phyloP scores from a whole-genome alignment of 352 stramenopile species.

The Globisporangium rhizosaccharum region DNA sequence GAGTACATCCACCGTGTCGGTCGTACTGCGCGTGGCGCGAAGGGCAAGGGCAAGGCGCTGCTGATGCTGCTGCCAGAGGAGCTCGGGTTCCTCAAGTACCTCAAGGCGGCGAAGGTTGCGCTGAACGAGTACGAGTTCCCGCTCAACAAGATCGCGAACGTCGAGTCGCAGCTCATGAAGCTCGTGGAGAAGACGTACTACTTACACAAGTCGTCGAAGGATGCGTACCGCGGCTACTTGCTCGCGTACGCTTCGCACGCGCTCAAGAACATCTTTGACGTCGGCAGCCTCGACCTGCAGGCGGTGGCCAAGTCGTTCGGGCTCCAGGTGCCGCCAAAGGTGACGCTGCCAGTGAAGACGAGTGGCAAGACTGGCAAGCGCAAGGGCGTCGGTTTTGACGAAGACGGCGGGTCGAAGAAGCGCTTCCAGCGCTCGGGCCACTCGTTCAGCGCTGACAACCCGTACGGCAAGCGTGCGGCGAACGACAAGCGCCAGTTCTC shows the following conservation, averaged over 20 bases:
- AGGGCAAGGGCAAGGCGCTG: constrained; percentile 90
- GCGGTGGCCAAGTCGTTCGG: constrained; percentile 96
- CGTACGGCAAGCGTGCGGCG: constrained; percentile 90
- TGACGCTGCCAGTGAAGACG: constrained; percentile 93
- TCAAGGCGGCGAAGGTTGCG: constrained; percentile 96
- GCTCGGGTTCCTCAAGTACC: constrained; percentile 97
- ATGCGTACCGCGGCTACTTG: constrained; percentile 98
- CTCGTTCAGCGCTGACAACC: constrained; percentile 96
- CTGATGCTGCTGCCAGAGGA: constrained; percentile 98
- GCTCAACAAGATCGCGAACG: constrained; percentile 95
- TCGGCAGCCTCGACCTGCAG: constrained; percentile 95
- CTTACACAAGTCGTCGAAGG: constrained; percentile 95
- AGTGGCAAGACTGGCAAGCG: constrained; percentile 73
- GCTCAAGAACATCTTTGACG: constrained; percentile 98
- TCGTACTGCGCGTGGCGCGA: constrained; percentile 84
- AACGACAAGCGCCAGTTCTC: constrained; percentile 94
- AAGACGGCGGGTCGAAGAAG: constrained; percentile 33
- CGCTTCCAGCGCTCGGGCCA: constrained; percentile 88
- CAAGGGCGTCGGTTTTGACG: constrained; percentile 55
- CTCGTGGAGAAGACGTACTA: constrained; percentile 99
- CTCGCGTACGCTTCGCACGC: constrained; percentile 97
- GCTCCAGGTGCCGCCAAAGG: constrained; percentile 95
- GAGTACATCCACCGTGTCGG: constrained; percentile 97
- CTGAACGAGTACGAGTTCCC: constrained; percentile 99
- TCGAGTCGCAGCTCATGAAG: constrained; percentile 96